Conservation (phyloP, 1,139 yeast species). For the Scheffersomyces titani region DNA sequence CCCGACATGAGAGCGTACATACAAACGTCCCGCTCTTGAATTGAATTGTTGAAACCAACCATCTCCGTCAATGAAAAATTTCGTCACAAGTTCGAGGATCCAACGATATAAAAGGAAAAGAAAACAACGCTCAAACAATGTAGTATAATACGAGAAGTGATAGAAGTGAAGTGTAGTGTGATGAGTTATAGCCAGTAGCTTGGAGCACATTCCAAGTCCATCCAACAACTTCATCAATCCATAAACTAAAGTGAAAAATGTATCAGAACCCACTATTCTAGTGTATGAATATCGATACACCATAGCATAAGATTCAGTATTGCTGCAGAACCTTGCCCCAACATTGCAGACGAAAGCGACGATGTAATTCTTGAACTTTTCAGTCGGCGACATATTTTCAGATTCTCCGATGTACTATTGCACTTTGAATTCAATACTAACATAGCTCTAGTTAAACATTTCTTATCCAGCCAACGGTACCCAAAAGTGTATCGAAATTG, state of each 20-base stretch:
- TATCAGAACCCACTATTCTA: background rate
- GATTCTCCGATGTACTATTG: slow-evolving; percentile 1
- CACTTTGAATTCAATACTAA: slow-evolving; percentile 14
- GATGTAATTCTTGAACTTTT: background rate
- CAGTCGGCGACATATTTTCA: background rate
- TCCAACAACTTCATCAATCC: background rate
- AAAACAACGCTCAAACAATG: background rate
- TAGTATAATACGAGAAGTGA: background rate
- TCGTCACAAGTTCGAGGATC: background rate
- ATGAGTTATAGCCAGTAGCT: background rate
- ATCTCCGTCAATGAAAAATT: background rate
- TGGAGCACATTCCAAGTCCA: background rate
- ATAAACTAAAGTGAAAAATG: too few relatives aligned
- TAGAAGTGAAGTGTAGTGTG: background rate
- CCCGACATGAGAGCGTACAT: background rate
- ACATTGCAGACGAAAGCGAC: background rate
- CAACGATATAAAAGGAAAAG: background rate
- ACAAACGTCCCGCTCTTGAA: background rate
- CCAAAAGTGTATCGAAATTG: slow-evolving; percentile 95
- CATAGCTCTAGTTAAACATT: slow-evolving; percentile 77
- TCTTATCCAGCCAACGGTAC: slow-evolving; percentile 99
- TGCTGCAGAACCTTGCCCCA: background rate
- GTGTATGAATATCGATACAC: background rate
- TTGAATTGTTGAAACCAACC: background rate
- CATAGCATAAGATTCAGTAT: background rate